phyloP scores from a whole-genome alignment of 2,329 filamentous ascomycete species.

The Talaromyces sp. region DNA sequence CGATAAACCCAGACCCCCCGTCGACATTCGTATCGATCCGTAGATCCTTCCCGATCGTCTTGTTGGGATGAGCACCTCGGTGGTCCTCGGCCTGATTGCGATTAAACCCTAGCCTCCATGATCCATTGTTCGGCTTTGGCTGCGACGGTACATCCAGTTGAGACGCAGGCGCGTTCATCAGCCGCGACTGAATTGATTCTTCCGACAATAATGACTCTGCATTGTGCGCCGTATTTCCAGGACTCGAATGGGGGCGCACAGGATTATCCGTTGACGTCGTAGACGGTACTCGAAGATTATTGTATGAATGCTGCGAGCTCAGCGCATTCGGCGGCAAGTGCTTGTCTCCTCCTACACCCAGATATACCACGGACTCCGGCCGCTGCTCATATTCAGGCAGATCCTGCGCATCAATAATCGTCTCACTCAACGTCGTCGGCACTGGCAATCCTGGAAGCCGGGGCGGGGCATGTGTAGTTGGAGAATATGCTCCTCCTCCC shows the following conservation, averaged over 20 bases:
- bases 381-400: not conserved
- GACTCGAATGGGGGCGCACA: conserved; percentile 30
- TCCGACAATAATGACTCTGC: conserved; percentile 24
- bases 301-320: conserved; percentile 29
- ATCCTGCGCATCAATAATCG: conserved; percentile 25
- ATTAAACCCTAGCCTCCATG: conserved; percentile 16
- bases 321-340: not conserved
- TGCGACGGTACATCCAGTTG: conserved; percentile 8
- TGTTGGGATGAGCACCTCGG: not conserved
- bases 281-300: conserved; percentile 28
- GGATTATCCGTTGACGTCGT: conserved; percentile 27
- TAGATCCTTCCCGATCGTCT: conserved; percentile 7
- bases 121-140: conserved; percentile 14
- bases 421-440: conserved; percentile 28
- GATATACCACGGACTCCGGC: not conserved
- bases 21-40: conserved; percentile 18
- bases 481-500: conserved; percentile 11
- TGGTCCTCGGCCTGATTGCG: conserved; percentile 12
- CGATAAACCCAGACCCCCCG: conserved; percentile 14
- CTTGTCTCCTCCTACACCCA: conserved; percentile 13
- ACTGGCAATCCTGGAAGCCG: conserved; percentile 34
- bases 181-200: conserved; percentile 29
- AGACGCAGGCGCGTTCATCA: conserved; percentile 20
- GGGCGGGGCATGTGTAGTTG: conserved; percentile 26
- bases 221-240: conserved; percentile 28